Conservation (phyloP, 148 eudicot genomes). For the Cornus kousa region DNA sequence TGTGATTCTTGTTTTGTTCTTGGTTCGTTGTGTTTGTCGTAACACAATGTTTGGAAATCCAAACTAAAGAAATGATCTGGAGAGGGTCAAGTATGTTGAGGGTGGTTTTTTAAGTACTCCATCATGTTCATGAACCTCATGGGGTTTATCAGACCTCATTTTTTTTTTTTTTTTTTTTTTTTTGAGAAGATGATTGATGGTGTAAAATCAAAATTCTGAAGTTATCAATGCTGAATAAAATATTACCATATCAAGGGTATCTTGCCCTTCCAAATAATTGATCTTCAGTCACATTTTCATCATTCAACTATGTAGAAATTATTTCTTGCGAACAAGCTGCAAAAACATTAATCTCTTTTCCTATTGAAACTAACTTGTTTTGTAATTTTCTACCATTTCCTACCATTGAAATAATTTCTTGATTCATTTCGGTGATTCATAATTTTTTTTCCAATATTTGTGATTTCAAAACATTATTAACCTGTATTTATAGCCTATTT, state of each 20-base stretch:
- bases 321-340: no score
- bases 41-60: not conserved
- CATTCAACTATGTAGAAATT: no score
- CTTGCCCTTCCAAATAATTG: not conserved
- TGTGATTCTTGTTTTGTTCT: no score
- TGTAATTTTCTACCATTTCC: not conserved
- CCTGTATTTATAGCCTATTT: no score
- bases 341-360: no score
- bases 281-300: not conserved
- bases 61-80: not conserved
- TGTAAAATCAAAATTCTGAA: not conserved
- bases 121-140: not conserved
- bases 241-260: no score
- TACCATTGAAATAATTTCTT: not conserved
- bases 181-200: not conserved
- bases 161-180: not conserved
- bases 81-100: not conserved
- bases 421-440: not conserved
- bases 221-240: not conserved
- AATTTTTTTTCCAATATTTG: not conserved
- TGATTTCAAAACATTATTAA: not conserved
- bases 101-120: not conserved
- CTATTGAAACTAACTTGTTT: not conserved
- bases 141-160: not conserved
- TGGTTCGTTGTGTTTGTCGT: no score